Base-by-base conservation (phyloP, 192 early-diverging fungal genomes). In the Linderina pennispora region DNA sequence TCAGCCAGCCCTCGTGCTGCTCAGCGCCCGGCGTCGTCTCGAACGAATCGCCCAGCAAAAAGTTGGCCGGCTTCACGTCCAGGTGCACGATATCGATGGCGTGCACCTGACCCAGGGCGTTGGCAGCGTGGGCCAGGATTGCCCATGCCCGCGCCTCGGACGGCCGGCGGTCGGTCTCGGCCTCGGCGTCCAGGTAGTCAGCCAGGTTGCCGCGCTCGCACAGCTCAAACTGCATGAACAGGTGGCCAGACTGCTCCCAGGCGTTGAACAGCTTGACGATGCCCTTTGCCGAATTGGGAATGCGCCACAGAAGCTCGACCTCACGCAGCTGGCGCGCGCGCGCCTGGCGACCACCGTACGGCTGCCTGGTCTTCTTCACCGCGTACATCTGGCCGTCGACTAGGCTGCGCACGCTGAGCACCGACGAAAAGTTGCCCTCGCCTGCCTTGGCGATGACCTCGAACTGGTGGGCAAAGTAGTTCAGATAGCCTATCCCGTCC, bases 201-300 rank as follows among this genome's bases (percentile, higher is more conserved):
- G 51, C 73, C 2, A 76, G 77, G 70, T 74, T 91, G 55, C 91
- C 92, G 36, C 75, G 54, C 23, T 77, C 79, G 63, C 90, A 93
- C 23, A 95, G 76, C 58, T 95, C 93, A 55, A 88, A 84, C 52
- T 93, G 89, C 49, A 98, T 66, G 53, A 88, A 91, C 20, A 98
- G 62, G 53, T 82, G 78, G 2, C 92, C 93, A 22, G 71, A 68
- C 64, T 98, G 91, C 45, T 94, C 90, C 95, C 95, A 98, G 1
- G 95, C 92, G 53, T 76, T 70, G 25, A 84, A 31, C 4, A 98
- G 60, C 39, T 82, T 61, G 23, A 95, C 71, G 41, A 86, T 82
- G 44, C 88, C 69, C n/a, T n/a, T n/a, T 1, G 65, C 73, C 45
- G 59, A 52, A 6, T 50, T 51, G 26, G 80, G 74, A 9, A 94